A percentile compares a stretch with the other conserved stretches of the same genome.
phyloP scores from a whole-genome alignment of 2,329 filamentous ascomycete genomes.

The Sordariomycetes sp. region DNA sequence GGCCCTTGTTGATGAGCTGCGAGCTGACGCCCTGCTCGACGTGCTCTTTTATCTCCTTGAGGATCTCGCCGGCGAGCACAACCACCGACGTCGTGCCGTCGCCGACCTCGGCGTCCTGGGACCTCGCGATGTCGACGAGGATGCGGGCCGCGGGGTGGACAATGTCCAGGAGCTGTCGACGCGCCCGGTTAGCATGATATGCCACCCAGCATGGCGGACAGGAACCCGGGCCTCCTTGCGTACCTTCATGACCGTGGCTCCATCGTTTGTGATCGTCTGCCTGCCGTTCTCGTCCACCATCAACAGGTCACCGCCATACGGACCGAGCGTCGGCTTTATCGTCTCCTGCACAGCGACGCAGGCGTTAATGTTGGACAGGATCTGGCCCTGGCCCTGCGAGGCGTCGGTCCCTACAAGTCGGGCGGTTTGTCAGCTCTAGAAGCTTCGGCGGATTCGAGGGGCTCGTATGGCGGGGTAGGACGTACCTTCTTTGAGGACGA shows the following conservation, averaged over 20 bases:
- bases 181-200: background rate
- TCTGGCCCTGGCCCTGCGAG: constrained; percentile 92
- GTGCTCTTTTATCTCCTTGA: constrained; percentile 92
- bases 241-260: constrained; percentile 98
- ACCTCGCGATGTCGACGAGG: constrained; percentile 94
- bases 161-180: constrained; percentile 75
- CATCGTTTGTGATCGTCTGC: constrained; percentile 98
- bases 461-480: constrained; percentile 14
- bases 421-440: constrained; percentile 2
- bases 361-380: constrained; percentile 96
- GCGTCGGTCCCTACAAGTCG: constrained; percentile 69
- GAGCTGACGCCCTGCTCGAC: constrained; percentile 96
- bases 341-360: constrained; percentile 92
- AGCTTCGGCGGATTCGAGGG: constrained; percentile 14
- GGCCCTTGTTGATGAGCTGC: constrained; percentile 93
- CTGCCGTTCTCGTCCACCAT: constrained; percentile 91
- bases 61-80: constrained; percentile 89
- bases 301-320: constrained; percentile 91
- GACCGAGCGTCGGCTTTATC: constrained; percentile 89
- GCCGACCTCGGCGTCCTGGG: constrained; percentile 97
- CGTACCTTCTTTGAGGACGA: constrained; percentile 91
- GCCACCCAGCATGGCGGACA: background rate
- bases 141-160: constrained; percentile 95
- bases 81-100: constrained; percentile 97
- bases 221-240: constrained; percentile 7